Base-by-base conservation (phyloP, 371 early-diverging fungal species). In the Entomophthora muscae region DNA sequence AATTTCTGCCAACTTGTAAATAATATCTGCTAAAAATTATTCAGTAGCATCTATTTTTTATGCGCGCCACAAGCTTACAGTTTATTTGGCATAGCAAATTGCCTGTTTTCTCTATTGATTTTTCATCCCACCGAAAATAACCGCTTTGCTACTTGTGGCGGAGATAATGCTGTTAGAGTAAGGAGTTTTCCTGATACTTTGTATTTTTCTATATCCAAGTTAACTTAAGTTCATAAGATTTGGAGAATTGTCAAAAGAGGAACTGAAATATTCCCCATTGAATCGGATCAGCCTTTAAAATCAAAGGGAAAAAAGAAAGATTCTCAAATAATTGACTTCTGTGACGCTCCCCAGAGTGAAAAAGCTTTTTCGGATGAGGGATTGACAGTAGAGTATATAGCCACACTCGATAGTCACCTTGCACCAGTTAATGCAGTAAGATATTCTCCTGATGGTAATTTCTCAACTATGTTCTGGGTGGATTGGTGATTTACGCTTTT, bases 361-460 rank as follows among this genome's bases (percentile, higher is more conserved):
- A 17, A 42, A 17, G 42, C 42, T 10, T 42, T 10, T 42, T 42
- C 17, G 17, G 66, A 73, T 52, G 66, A 71, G 53, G 69, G 71
- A n/a, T 74, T 84, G 10, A 76, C 75, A 59, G 75, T 93, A 1
- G 86, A 91, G 65, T 97, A 85, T 66, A 68, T 89, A 3, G 84
- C 95, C 27, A 89, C 84, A 62, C 73, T 97, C 52, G 79, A 82
- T 57, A 78, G 91, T 22, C 96, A 97, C 70, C 78, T 86, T 0
- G 86, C 84, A 2, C 88, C 90, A 1, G 96, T 96, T 52, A 97
- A 97, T 68, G 86, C 86, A 26, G 95, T 96, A 0, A 83, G 94
- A n/a, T 97, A 91, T 69, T 83, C 88, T 21, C 95, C 95, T 0
- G 69, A 72, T 61, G 84, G 87, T 66, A 71, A 51, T 66, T 54